A percentile compares a stretch with the other conserved stretches of the same genome.
Evolutionary conservation across 345 rosid genomes (phyloP).

Genomic region (Moricandia moricandioides): DNA sequence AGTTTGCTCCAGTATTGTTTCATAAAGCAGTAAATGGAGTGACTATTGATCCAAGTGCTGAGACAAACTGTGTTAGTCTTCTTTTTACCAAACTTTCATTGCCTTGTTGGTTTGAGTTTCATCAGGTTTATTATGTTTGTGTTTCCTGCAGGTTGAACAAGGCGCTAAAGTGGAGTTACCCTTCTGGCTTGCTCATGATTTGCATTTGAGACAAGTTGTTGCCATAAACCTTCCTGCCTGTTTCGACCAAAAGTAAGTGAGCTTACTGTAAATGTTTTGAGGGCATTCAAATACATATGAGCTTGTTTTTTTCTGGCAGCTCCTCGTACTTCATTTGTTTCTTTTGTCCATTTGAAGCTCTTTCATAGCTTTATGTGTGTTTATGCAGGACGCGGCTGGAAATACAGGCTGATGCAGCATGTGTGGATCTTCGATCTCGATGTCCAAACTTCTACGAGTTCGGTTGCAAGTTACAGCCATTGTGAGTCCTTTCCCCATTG

Average conservation of each 20-base stretch:
- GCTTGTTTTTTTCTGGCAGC: not conserved
- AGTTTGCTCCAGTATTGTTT: conserved; percentile 47
- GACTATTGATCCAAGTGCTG: conserved; percentile 71
- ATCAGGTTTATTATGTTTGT: not conserved
- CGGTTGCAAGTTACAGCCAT: conserved; percentile 80
- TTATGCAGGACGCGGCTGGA: conserved; percentile 66
- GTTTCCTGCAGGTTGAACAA: conserved; percentile 55
- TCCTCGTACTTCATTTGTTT: not conserved
- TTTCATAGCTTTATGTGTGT: not conserved
- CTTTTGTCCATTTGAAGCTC: not conserved
- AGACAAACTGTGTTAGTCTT: conserved; percentile 54
- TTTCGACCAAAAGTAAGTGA: conserved; percentile 64
- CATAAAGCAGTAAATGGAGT: conserved; percentile 57
- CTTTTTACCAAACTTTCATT: not conserved
- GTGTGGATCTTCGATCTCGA: conserved; percentile 78
- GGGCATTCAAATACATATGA: too few species aligned
- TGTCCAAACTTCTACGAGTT: conserved; percentile 76
- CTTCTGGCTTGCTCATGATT: conserved; percentile 75
- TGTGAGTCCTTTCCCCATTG: conserved; percentile 34
- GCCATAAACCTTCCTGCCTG: conserved; percentile 63
- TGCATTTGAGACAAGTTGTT: conserved; percentile 63
- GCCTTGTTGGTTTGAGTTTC: not conserved
- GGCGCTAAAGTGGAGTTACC: conserved; percentile 74
- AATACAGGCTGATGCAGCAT: conserved; percentile 84
- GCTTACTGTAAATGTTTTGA: not conserved